Conservation (phyloP, 139 green algal genomes). For the Micractinium conductrix region DNA sequence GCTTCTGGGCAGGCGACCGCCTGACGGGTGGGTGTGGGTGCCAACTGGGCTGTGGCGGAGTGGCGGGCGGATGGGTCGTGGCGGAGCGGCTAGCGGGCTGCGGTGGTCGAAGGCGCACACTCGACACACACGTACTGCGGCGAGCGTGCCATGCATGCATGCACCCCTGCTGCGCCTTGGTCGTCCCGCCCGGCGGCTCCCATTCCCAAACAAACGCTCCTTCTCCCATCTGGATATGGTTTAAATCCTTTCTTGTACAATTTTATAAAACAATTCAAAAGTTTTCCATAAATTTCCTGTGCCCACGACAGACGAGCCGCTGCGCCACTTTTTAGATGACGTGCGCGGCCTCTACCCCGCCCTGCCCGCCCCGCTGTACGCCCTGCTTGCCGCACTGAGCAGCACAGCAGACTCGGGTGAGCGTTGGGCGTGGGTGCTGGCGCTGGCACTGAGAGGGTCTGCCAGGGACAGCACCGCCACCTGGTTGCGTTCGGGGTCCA, state of each 20-base stretch:
- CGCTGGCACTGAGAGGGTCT: too few relatives aligned
- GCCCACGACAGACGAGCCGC: conserved; percentile 40
- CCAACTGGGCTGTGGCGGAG: not conserved
- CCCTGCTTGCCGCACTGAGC: conserved; percentile 55
- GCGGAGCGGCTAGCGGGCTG: too few relatives aligned
- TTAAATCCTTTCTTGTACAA: not conserved
- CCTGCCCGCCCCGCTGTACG: conserved; percentile 51
- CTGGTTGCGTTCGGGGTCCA: too few relatives aligned
- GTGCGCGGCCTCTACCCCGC: conserved; percentile 65
- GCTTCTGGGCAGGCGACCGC: conserved; percentile 41
- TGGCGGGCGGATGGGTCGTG: too few relatives aligned
- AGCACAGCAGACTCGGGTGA: conserved; percentile 21
- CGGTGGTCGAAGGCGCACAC: too few relatives aligned
- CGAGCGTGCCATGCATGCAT: not conserved
- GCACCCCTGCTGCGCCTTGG: not conserved
- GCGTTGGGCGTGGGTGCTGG: not conserved
- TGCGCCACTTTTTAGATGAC: conserved; percentile 56
- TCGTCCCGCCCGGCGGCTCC: not conserved
- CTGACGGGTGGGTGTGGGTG: conserved; percentile 1
- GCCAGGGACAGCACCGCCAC: too few relatives aligned
- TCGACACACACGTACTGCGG: too few relatives aligned
- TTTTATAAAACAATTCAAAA: too few relatives aligned
- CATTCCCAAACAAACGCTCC: not conserved
- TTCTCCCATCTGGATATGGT: not conserved
- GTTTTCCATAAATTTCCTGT: too few relatives aligned